A percentile compares a stretch with the other conserved stretches of the same genome.
These are phyloP conservation scores for Suzukiozyma palmioleophila DNA, from an alignment of 1,139 yeast species.

Conservation along the genomic window DNA sequence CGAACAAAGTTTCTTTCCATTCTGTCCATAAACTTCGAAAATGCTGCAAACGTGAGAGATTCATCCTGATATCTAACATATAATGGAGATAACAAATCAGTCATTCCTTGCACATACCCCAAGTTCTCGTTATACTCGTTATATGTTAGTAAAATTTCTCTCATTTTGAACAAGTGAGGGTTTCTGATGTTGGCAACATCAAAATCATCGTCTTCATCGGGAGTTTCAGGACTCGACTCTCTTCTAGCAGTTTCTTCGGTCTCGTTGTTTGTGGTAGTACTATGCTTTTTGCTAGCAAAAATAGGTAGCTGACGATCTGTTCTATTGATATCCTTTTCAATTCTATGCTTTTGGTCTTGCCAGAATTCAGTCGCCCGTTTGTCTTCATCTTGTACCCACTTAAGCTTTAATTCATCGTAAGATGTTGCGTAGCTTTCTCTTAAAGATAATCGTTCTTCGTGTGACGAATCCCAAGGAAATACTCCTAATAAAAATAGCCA, in stretches of 20 bases:
- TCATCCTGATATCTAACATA: slow-evolving; percentile 80
- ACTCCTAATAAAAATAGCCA: slow-evolving; percentile 86
- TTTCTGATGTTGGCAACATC: slow-evolving; percentile 52
- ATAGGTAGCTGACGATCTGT: slow-evolving; percentile 78
- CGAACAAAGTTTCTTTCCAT: slow-evolving; percentile 93
- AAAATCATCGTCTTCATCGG: slow-evolving; percentile 43
- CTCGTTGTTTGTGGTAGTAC: slow-evolving; percentile 12
- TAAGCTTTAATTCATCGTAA: slow-evolving; percentile 61
- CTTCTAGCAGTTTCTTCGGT: slow-evolving; percentile 19
- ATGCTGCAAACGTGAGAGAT: slow-evolving; percentile 81
- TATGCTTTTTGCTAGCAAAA: slow-evolving; percentile 40
- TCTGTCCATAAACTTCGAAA: slow-evolving; percentile 82
- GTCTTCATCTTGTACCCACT: slow-evolving; percentile 60
- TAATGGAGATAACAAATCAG: slow-evolving; percentile 83
- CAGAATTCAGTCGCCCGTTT: slow-evolving; percentile 67
- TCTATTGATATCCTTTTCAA: slow-evolving; percentile 90
- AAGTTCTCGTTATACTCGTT: slow-evolving; percentile 78
- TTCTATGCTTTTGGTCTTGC: slow-evolving; percentile 83
- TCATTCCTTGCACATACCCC: slow-evolving; percentile 98
- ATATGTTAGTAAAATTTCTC: slow-evolving; percentile 79
- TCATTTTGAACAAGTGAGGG: slow-evolving; percentile 64
- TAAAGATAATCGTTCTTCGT: slow-evolving; percentile 60
- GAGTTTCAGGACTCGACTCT: slow-evolving; percentile 45
- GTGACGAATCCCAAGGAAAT: slow-evolving; percentile 83
- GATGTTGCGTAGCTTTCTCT: slow-evolving; percentile 54